Percentiles rank a stretch among this genome's conserved stretches.
These are phyloP conservation scores for Kurtzmaniella quercitrusa DNA, from an alignment of 1,139 yeast genomes.

Conservation along the genomic window DNA sequence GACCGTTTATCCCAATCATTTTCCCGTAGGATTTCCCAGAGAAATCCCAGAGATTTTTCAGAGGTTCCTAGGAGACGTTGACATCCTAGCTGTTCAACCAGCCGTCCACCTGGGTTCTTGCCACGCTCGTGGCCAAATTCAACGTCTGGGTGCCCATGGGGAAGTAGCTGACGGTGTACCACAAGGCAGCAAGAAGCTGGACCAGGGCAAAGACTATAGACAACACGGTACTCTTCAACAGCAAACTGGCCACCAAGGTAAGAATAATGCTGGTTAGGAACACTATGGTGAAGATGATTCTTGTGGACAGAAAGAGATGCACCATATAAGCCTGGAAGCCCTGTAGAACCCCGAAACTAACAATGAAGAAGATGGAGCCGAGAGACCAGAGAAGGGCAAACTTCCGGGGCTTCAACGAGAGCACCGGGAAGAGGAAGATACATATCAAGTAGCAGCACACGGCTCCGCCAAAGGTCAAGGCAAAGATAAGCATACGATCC, in stretches of 20 bases:
- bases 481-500: conserved; percentile 57
- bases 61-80: too few relatives aligned
- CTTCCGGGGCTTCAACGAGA: conserved; percentile 53
- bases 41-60: too few relatives aligned
- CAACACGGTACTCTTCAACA: conserved; percentile 43
- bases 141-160: conserved; percentile 59
- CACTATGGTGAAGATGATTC: conserved; percentile 47
- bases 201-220: conserved; percentile 49
- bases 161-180: conserved; percentile 61
- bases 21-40: too few relatives aligned
- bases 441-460: conserved; percentile 51
- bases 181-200: conserved; percentile 49
- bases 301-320: conserved; percentile 47
- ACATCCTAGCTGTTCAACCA: conserved; percentile 45
- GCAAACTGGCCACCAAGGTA: conserved; percentile 46
- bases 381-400: conserved; percentile 60
- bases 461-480: conserved; percentile 52
- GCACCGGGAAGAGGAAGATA: conserved; percentile 51
- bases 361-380: conserved; percentile 54
- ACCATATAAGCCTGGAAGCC: conserved; percentile 46
- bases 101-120: conserved; percentile 53
- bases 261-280: conserved; percentile 46
- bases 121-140: conserved; percentile 49
- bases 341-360: conserved; percentile 55
- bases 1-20: too few relatives aligned